Evolutionary conservation across 2,329 filamentous ascomycete genomes (phyloP).

Genomic region (Cyphellophora attinorum): DNA sequence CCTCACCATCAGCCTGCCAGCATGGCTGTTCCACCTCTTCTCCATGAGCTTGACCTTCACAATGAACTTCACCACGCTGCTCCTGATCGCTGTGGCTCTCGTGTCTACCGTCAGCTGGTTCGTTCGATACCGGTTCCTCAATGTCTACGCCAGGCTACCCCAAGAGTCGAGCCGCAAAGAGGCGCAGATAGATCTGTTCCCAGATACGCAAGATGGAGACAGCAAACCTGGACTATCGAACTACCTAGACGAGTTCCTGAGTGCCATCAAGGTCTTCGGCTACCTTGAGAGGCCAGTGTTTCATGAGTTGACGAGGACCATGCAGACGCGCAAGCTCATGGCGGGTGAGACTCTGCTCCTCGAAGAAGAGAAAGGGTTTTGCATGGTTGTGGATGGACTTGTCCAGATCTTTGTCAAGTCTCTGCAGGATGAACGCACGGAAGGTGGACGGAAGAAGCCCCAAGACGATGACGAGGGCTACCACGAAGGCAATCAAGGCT

Average conservation of each 20-base stretch:
- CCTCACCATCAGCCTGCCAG: slow-evolving; percentile 78
- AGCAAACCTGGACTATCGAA: slow-evolving; percentile 87
- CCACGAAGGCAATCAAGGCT: slow-evolving; percentile 64
- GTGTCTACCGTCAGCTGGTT: slow-evolving; percentile 88
- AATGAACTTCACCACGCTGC: slow-evolving; percentile 95
- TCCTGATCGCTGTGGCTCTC: slow-evolving; percentile 66
- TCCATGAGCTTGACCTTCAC: slow-evolving; percentile 93
- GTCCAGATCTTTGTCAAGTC: slow-evolving; percentile 99
- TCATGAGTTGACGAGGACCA: slow-evolving; percentile 91
- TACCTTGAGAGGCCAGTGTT: slow-evolving; percentile 95
- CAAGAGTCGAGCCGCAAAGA: slow-evolving; percentile 94
- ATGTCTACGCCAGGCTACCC: slow-evolving; percentile 90
- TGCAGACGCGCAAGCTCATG: slow-evolving; percentile 95
- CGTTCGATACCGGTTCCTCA: slow-evolving; percentile 87
- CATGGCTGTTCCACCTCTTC: slow-evolving; percentile 79
- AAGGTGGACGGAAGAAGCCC: slow-evolving; percentile 31
- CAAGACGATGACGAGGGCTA: slow-evolving; percentile 60
- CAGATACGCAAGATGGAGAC: slow-evolving; percentile 81
- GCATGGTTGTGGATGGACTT: slow-evolving; percentile 87
- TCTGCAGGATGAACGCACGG: slow-evolving; percentile 39
- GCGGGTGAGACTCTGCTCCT: slow-evolving; percentile 90
- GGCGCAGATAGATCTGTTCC: slow-evolving; percentile 88
- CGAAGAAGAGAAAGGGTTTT: slow-evolving; percentile 97
- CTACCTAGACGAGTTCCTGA: slow-evolving; percentile 94
- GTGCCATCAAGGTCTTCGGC: slow-evolving; percentile 97